Base-by-base conservation (phyloP, 306 rosid species). In the Quercus rubra region DNA sequence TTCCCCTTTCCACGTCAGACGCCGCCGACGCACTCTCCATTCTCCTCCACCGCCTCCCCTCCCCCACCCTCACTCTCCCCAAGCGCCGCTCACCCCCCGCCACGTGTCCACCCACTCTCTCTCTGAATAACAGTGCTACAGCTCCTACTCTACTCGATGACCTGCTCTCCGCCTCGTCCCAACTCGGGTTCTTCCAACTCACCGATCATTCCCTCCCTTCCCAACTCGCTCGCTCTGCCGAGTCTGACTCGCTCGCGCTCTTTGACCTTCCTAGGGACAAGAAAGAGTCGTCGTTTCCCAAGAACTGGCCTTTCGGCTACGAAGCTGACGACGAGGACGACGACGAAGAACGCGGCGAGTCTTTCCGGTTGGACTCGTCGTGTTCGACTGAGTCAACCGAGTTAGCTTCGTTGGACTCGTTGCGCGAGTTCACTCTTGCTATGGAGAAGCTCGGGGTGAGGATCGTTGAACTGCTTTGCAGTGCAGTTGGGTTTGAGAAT, bases 291-390 rank as follows among this genome's bases (percentile, higher is more conserved):
- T 43, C 13, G 6, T 81, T 87, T 69, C 89, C 94, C 3, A 81
- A 82, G 38, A 82, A 77, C 88, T 92, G 96, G 97, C 98, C 98
- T 25, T 62, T 91, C 3, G 98, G 97, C 12, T 92, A 87, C 81
- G 84, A 83, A 5, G 77, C 43, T n/a, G 88, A 33, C 6, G 85
- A 62, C 0, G 87, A 78, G 4, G 84, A 83, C 0, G 87, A 84
- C 0, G 89, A 77, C 15, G 81, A 80, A 0, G 79, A 88, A 27
- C 52, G 69, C 19, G 82, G 81, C 1, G 96, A 94, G 84, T 94
- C 97, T 51, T 88, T 94, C 67, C 85, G 94, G 11, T 58, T 92
- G 9, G 94, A 90, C 83, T 62, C 78, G 31, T 57, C 79, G 63
- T 83, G 89, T n/a, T 77, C 80, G 0, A 52, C 80, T 56, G 89